A percentile compares a stretch with the other conserved stretches of the same genome.
These are phyloP conservation scores for Pleodorina starrii DNA, from an alignment of 139 green algal species.

Conservation along the genomic window DNA sequence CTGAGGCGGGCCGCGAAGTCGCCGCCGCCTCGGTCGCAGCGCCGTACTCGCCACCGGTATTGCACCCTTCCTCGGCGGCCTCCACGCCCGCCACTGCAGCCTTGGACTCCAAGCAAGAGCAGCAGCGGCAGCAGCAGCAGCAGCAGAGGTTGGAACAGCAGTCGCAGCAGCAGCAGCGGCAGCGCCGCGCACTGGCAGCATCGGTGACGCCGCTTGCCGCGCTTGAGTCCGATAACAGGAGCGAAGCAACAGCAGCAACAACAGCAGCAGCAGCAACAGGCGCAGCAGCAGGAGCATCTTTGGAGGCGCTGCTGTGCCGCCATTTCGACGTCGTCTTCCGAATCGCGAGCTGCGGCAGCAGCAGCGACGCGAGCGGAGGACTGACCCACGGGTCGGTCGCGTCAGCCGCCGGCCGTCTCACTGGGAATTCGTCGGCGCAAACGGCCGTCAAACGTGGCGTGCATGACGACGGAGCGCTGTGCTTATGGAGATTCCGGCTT, in stretches of 20 bases:
- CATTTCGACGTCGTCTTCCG: constrained; percentile 17
- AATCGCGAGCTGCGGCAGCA: not conserved
- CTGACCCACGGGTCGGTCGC: not conserved
- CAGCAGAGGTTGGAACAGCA: not conserved
- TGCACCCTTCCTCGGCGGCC: too few species aligned
- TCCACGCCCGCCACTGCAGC: too few species aligned
- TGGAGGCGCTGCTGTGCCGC: not conserved
- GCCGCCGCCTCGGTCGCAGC: too few species aligned
- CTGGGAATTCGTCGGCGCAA: not conserved
- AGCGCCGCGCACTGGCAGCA: not conserved
- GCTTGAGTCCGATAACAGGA: not conserved
- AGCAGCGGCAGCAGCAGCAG: not conserved
- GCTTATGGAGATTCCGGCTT: not conserved
- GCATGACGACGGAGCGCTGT: not conserved
- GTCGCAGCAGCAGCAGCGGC: not conserved
- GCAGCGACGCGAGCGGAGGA: not conserved
- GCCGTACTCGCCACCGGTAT: too few species aligned
- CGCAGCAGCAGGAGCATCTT: not conserved
- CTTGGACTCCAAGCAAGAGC: too few species aligned
- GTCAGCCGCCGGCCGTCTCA: too few species aligned
- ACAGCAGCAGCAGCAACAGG: not conserved
- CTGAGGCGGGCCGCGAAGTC: too few species aligned
- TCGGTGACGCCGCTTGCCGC: too few species aligned
- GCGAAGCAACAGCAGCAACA: not conserved
- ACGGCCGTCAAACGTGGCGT: not conserved